phyloP scores from a whole-genome alignment of 805 yeast genomes.

The Priceomyces castillae region DNA sequence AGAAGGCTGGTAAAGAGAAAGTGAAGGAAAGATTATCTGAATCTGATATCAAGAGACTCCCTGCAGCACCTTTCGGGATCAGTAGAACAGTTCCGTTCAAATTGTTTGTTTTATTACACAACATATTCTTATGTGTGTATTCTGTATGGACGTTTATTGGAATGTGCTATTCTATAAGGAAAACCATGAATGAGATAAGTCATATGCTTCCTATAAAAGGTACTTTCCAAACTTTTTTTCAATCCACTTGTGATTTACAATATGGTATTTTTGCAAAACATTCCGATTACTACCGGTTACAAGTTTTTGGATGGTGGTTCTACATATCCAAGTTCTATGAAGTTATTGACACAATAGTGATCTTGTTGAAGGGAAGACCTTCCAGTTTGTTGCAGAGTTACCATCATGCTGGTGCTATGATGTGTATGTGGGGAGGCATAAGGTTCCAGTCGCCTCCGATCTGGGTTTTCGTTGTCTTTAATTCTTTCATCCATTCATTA shows the following conservation, averaged over 20 bases:
- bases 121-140: constrained; percentile 59
- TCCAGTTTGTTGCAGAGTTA: constrained; percentile 67
- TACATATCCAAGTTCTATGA: constrained; percentile 71
- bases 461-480: constrained; percentile 78
- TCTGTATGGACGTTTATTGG: constrained; percentile 71
- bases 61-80: constrained; percentile 53
- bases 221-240: constrained; percentile 50
- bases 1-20: constrained; percentile 21
- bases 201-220: constrained; percentile 5
- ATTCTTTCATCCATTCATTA: constrained; percentile 72
- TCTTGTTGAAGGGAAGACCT: constrained; percentile 64
- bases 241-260: constrained; percentile 57
- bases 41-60: constrained; percentile 34
- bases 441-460: constrained; percentile 70
- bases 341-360: constrained; percentile 65
- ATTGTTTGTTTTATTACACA: constrained; percentile 57
- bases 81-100: constrained; percentile 48
- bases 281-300: constrained; percentile 35
- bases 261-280: constrained; percentile 52
- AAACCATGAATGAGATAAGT: constrained; percentile 24
- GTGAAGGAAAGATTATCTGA: constrained; percentile 13
- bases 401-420: constrained; percentile 78
- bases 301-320: constrained; percentile 62
- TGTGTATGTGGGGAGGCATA: constrained; percentile 79
- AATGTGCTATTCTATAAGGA: constrained; percentile 52